A percentile compares a stretch with the other conserved stretches of the same genome.
Conservation (phyloP, 2,329 filamentous ascomycete genomes). For the Trematosphaeria pertusa region DNA sequence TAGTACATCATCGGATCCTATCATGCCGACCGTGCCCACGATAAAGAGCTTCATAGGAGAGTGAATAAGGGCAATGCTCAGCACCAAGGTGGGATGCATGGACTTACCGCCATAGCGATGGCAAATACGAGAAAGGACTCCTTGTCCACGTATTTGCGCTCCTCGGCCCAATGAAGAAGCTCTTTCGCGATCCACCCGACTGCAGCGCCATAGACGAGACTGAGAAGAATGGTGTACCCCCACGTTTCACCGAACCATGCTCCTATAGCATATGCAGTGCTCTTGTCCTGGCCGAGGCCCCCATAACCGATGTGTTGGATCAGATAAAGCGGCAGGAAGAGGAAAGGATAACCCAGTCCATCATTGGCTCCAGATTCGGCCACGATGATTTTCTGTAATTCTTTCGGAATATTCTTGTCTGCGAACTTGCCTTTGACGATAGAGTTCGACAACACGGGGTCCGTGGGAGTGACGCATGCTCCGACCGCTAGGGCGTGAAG, state of each 20-base stretch:
- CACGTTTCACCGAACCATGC: conserved; percentile 87
- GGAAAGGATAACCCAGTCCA: conserved; percentile 85
- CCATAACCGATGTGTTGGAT: conserved; percentile 75
- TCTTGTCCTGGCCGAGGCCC: conserved; percentile 56
- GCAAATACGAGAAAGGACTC: conserved; percentile 90
- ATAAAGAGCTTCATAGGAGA: conserved; percentile 89
- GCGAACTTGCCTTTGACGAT: conserved; percentile 95
- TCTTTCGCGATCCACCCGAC: conserved; percentile 85
- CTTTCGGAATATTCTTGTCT: conserved; percentile 84
- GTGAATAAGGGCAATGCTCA: background rate
- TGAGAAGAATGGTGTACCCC: conserved; percentile 82
- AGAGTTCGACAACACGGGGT: conserved; percentile 84
- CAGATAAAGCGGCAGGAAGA: conserved; percentile 84
- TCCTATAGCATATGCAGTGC: conserved; percentile 71
- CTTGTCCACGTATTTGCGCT: conserved; percentile 80
- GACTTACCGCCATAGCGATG: conserved; percentile 75
- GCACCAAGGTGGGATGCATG: background rate
- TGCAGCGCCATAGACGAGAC: conserved; percentile 75
- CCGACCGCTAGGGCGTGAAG: conserved; percentile 81
- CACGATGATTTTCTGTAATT: conserved; percentile 72
- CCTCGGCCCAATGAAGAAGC: conserved; percentile 82
- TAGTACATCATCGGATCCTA: conserved; percentile 87
- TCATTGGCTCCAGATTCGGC: conserved; percentile 87
- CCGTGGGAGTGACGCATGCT: conserved; percentile 90
- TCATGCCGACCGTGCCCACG: conserved; percentile 82